A percentile compares a stretch with the other conserved stretches of the same genome.
phyloP scores from a whole-genome alignment of 2,329 filamentous ascomycete species.

The Monosporascus sp. region DNA sequence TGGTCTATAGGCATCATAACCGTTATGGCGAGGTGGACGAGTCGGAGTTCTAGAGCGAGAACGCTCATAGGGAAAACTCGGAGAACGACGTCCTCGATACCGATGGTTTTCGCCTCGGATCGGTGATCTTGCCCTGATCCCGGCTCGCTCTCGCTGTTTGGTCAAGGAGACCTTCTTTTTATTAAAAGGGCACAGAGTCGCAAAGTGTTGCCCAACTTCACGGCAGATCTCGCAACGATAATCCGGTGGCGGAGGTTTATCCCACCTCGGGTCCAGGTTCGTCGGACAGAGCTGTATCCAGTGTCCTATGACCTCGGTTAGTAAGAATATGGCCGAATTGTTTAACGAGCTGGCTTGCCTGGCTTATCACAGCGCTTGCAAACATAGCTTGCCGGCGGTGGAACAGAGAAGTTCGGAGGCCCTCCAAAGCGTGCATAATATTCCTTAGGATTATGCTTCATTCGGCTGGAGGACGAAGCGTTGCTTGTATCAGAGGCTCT shows the following conservation, averaged over 20 bases:
- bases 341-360: conserved; percentile 17
- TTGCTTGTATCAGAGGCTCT: not conserved
- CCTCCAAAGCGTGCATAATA: not conserved
- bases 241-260: conserved; percentile 20
- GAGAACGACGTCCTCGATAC: conserved; percentile 11
- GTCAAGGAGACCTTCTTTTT: conserved; percentile 24
- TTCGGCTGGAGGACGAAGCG: not conserved
- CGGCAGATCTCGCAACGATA: conserved; percentile 32
- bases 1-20: conserved; percentile 6
- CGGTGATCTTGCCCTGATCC: conserved; percentile 2
- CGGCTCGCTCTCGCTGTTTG: conserved; percentile 21
- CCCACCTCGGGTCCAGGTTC: conserved; percentile 33
- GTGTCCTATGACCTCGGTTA: conserved; percentile 28
- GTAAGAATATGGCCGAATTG: not conserved
- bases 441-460: not conserved
- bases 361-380: conserved; percentile 27
- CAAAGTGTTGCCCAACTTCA: conserved; percentile 27
- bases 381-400: conserved; percentile 15
- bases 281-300: conserved; percentile 34
- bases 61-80: conserved; percentile 2
- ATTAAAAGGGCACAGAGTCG: conserved; percentile 32
- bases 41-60: conserved; percentile 5
- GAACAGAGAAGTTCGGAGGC: not conserved
- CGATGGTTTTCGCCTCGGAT: not conserved
- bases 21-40: not conserved